phyloP scores from a whole-genome alignment of 1,284 basidiomycete genomes.

The Chalciporus sp. region DNA sequence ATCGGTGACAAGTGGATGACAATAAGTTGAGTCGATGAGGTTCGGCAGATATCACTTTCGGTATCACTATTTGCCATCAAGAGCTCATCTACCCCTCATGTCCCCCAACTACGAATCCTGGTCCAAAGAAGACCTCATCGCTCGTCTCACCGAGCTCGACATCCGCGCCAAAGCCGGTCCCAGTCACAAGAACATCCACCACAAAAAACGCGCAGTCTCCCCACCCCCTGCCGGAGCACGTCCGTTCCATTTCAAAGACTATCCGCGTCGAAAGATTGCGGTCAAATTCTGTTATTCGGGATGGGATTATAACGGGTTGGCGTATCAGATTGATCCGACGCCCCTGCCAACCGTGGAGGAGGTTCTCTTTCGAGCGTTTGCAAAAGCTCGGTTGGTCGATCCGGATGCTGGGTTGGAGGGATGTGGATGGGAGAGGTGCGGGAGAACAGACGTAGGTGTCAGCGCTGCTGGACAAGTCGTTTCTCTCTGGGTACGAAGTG shows the following conservation, averaged over 20 bases:
- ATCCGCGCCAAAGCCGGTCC: constrained; percentile 11
- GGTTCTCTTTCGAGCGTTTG: constrained; percentile 82
- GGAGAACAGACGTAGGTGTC: constrained; percentile 93
- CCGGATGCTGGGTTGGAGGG: constrained; percentile 75
- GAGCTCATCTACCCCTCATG: constrained; percentile 31
- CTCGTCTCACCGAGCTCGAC: constrained; percentile 60
- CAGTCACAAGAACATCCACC: constrained; percentile 5
- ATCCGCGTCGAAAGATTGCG: constrained; percentile 86
- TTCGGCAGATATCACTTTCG: constrained; percentile 31
- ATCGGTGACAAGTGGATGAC: too few species aligned
- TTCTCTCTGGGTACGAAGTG: constrained; percentile 86
- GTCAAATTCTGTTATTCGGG: constrained; percentile 93
- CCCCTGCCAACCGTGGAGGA: constrained; percentile 90
- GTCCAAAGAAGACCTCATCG: constrained; percentile 70
- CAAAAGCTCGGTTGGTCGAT: constrained; percentile 77
- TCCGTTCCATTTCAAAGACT: constrained; percentile 64
- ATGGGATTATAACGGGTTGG: constrained; percentile 89
- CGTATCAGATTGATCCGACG: constrained; percentile 71
- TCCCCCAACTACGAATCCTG: constrained; percentile 53
- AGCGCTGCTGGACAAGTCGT: constrained; percentile 95
- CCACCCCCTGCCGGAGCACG: constrained; percentile 22
- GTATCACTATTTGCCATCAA: constrained; percentile 32
- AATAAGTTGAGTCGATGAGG: constrained; percentile 17
- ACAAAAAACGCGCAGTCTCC: constrained; percentile 4
- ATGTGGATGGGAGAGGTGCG: constrained; percentile 90